Evolutionary conservation across 1,139 yeast genomes (phyloP).

Genomic region (Candida mesenterica): DNA sequence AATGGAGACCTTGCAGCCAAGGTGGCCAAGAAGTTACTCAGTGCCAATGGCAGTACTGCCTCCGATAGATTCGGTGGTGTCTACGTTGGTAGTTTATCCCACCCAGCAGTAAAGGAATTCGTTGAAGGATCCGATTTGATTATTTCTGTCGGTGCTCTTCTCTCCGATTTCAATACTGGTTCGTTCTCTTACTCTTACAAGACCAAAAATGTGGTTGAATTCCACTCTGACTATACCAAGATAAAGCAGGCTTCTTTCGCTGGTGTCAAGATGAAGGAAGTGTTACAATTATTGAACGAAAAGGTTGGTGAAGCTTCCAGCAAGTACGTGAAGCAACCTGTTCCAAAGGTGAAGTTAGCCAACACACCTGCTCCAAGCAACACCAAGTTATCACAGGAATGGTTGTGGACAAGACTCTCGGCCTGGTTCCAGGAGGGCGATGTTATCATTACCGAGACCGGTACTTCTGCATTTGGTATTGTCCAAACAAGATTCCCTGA

Average conservation of each 20-base stretch:
- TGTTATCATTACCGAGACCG: constrained; percentile 80
- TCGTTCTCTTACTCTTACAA: constrained; percentile 38
- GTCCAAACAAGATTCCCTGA: constrained; percentile 76
- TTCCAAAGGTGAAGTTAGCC: constrained; percentile 12
- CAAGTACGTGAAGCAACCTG: constrained; percentile 12
- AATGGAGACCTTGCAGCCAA: constrained; percentile 27
- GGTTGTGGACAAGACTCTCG: constrained; percentile 77
- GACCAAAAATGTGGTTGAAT: constrained; percentile 38
- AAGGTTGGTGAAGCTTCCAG: constrained; percentile 10
- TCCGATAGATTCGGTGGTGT: constrained; percentile 20
- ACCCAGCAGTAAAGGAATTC: constrained; percentile 18
- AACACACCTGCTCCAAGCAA: constrained; percentile 25
- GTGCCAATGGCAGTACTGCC: constrained; percentile 14
- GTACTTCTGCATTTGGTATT: constrained; percentile 88
- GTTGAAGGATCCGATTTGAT: constrained; percentile 21
- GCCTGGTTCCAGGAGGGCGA: constrained; percentile 79
- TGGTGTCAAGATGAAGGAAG: constrained; percentile 37
- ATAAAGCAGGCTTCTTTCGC: constrained; percentile 35
- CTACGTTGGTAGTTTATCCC: constrained; percentile 21
- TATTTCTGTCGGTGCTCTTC: constrained; percentile 28
- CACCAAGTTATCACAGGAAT: constrained; percentile 60
- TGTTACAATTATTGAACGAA: constrained; percentile 17
- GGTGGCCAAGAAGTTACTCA: constrained; percentile 24
- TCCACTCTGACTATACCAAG: constrained; percentile 41
- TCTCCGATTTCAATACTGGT: constrained; percentile 42